These are phyloP conservation scores for Lojkania enalia DNA, from an alignment of 2,329 filamentous ascomycete species.

Conservation along the genomic window DNA sequence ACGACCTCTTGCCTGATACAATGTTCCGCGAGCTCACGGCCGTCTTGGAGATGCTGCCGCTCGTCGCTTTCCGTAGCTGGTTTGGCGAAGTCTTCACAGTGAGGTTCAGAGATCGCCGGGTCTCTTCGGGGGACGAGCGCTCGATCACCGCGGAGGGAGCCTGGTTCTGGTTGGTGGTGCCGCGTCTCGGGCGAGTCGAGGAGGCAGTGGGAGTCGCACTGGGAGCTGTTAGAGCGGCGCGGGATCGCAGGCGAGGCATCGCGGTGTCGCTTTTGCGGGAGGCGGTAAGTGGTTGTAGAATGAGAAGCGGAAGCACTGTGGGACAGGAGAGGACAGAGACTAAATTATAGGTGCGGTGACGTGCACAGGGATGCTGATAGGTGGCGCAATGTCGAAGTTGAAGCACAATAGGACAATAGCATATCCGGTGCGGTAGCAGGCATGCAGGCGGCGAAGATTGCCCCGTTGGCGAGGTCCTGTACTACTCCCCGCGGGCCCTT, in stretches of 20 bases:
- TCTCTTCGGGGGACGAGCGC: slow-evolving; percentile 46
- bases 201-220: slow-evolving; percentile 39
- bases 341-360: background rate
- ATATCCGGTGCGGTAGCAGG: slow-evolving; percentile 17
- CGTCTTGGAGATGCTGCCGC: slow-evolving; percentile 34
- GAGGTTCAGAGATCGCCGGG: slow-evolving; percentile 51
- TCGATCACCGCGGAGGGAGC: slow-evolving; percentile 43
- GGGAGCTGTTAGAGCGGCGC: slow-evolving; percentile 40
- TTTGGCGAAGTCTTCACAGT: slow-evolving; percentile 55
- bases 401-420: slow-evolving; percentile 5
- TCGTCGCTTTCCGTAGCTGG: slow-evolving; percentile 54
- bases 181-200: slow-evolving; percentile 44
- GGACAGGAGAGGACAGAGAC: background rate
- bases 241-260: slow-evolving; percentile 38
- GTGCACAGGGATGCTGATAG: slow-evolving; percentile 3
- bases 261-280: background rate
- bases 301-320: background rate
- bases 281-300: background rate
- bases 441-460: slow-evolving; percentile 8
- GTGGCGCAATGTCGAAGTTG: slow-evolving; percentile 11
- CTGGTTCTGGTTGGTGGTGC: slow-evolving; percentile 39
- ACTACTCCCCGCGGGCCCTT: slow-evolving; percentile 27
- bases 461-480: slow-evolving; percentile 16
- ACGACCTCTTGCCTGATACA: slow-evolving; percentile 43
- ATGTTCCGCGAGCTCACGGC: slow-evolving; percentile 42